A percentile compares a stretch with the other conserved stretches of the same genome.
phyloP scores from a whole-genome alignment of 1,284 basidiomycete genomes.

The Ustilago lituana region DNA sequence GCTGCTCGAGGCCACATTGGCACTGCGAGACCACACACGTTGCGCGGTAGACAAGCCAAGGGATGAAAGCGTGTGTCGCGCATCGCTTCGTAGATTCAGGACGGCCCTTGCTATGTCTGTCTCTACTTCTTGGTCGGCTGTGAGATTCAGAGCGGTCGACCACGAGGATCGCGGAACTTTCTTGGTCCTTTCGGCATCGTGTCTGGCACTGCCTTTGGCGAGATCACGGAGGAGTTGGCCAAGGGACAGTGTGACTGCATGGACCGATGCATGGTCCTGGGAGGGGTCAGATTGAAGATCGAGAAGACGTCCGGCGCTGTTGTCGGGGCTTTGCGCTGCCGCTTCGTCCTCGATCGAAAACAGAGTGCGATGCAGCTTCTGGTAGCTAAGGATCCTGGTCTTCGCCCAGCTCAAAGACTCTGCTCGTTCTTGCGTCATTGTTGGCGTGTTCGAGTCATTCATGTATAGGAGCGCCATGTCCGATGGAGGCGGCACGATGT shows the following conservation, averaged over 20 bases:
- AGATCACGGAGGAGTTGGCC: slow-evolving; percentile 6
- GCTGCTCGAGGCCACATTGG: background rate
- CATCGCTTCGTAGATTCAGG: slow-evolving; percentile 16
- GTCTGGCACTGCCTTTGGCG: too few species aligned
- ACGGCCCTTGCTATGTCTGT: background rate
- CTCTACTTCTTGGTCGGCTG: background rate
- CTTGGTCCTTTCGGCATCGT: background rate
- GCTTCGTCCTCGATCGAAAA: background rate
- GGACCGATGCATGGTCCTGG: slow-evolving; percentile 1
- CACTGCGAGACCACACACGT: slow-evolving; percentile 8
- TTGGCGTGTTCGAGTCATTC: background rate
- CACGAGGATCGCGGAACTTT: background rate
- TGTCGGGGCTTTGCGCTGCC: too few species aligned
- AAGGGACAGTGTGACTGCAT: slow-evolving; percentile 14
- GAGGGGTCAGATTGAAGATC: background rate
- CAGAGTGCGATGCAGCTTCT: slow-evolving; percentile 6
- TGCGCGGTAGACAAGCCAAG: slow-evolving; percentile 14
- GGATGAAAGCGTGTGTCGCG: slow-evolving; percentile 13
- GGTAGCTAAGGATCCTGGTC: slow-evolving; percentile 11
- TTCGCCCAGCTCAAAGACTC: slow-evolving; percentile 10
- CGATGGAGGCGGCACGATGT: slow-evolving; percentile 5
- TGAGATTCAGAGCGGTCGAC: slow-evolving; percentile 1
- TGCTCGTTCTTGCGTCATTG: background rate
- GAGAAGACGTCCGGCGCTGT: background rate
- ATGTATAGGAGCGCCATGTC: slow-evolving; percentile 11